Evolutionary conservation across 768 basidiomycete genomes (phyloP).

Genomic region (Trametes maxima): DNA sequence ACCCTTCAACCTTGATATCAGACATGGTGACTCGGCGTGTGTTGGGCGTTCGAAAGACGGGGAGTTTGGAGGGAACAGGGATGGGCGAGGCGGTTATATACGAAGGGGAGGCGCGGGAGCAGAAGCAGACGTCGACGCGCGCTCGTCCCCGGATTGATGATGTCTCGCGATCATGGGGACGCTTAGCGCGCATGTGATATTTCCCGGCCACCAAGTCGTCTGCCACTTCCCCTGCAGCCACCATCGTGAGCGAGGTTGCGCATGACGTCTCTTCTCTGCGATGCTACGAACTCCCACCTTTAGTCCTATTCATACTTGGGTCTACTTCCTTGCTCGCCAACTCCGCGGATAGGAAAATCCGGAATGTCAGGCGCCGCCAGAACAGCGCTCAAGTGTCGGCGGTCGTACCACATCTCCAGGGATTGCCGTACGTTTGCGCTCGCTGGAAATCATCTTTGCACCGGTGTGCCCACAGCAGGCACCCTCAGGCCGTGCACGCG

Average conservation of each 20-base stretch:
- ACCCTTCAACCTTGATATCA: constrained; percentile 72
- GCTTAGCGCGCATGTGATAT: constrained; percentile 18
- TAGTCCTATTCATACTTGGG: too few species aligned
- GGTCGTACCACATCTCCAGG: too few species aligned
- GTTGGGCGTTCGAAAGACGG: constrained; percentile 1
- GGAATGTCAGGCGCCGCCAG: too few species aligned
- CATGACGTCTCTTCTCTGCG: not conserved
- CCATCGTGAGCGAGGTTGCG: not conserved
- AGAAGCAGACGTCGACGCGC: constrained; percentile 3
- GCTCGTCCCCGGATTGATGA: constrained; percentile 12
- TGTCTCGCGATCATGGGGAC: constrained; percentile 21
- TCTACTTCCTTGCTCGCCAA: too few species aligned
- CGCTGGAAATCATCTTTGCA: too few species aligned
- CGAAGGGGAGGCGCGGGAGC: constrained; percentile 8
- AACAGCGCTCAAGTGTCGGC: too few species aligned
- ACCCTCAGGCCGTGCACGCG: too few species aligned
- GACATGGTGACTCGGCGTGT: constrained; percentile 48
- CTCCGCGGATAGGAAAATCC: too few species aligned
- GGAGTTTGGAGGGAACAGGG: not conserved
- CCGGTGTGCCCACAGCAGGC: too few species aligned
- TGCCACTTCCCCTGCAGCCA: not conserved
- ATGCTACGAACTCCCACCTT: not conserved
- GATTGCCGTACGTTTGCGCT: too few species aligned
- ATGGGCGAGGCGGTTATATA: constrained; percentile 12
- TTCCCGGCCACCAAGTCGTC: constrained; percentile 2